Conservation (phyloP, 208 protist genomes). For the Acanthamoeba castellanii region DNA sequence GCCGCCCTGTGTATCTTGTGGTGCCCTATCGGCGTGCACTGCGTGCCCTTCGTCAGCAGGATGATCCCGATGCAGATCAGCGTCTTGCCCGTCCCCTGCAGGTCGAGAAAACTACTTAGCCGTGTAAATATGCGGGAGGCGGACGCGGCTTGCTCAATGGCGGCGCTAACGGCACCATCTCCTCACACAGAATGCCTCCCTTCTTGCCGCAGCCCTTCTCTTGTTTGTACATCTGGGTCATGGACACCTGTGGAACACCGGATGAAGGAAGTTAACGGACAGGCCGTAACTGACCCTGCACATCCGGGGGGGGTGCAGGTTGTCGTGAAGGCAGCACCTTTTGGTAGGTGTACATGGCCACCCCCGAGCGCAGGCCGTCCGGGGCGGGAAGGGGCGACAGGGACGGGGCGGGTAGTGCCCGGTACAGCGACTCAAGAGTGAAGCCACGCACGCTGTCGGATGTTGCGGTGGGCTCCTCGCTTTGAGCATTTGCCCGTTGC, state of each 20-base stretch:
- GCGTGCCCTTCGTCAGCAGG: slow-evolving; percentile 76
- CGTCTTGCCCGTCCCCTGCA: slow-evolving; percentile 80
- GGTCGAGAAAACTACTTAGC: neutral
- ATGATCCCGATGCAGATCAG: slow-evolving; percentile 82
- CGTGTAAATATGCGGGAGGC: neutral
- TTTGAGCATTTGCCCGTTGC: neutral
- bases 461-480: neutral
- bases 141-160: too few relatives aligned
- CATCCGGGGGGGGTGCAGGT: neutral
- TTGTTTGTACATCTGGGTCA: slow-evolving; percentile 40
- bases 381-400: neutral
- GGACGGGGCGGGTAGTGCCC: neutral
- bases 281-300: too few relatives aligned
- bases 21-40: slow-evolving; percentile 29
- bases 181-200: slow-evolving; percentile 80
- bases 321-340: neutral
- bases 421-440: neutral
- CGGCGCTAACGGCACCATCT: slow-evolving; percentile 24
- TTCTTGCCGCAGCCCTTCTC: slow-evolving; percentile 20
- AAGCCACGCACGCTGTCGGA: neutral
- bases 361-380: slow-evolving; percentile 4
- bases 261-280: neutral
- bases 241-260: neutral
- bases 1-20: slow-evolving; percentile 51
- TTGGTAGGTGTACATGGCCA: slow-evolving; percentile 71